phyloP scores from a whole-genome alignment of 192 early-diverging fungal species.

The Polychytrium aggregatum region DNA sequence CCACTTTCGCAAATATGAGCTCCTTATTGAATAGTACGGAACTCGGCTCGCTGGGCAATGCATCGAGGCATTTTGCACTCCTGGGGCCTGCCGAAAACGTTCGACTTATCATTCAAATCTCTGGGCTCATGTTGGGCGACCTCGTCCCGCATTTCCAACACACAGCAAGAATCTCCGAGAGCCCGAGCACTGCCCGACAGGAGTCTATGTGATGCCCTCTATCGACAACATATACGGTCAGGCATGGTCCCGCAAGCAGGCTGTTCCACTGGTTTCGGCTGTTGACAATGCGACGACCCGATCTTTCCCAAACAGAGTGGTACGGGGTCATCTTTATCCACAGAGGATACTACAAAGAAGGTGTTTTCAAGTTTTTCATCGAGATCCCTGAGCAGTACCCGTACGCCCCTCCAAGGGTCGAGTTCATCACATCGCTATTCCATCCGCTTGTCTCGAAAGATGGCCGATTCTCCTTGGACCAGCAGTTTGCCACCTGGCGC shows the following conservation, averaged over 20 bases:
- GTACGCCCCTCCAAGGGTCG: slow-evolving; percentile 51
- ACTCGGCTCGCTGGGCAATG: background rate
- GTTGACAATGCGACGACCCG: background rate
- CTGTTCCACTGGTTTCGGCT: slow-evolving; percentile 7
- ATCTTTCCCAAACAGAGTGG: slow-evolving; percentile 45
- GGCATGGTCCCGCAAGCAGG: background rate
- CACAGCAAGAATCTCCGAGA: slow-evolving; percentile 60
- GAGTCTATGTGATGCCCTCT: slow-evolving; percentile 80
- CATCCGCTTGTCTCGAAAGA: slow-evolving; percentile 74
- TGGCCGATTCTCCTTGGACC: slow-evolving; percentile 50
- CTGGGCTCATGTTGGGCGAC: background rate
- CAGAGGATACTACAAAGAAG: slow-evolving; percentile 80
- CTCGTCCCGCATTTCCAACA: background rate
- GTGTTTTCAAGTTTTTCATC: slow-evolving; percentile 80
- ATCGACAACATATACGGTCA: slow-evolving; percentile 50
- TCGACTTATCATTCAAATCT: background rate
- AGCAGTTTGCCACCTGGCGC: slow-evolving; percentile 74
- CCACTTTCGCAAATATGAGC: slow-evolving; percentile 47
- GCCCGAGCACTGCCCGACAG: slow-evolving; percentile 71
- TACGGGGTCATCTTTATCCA: slow-evolving; percentile 79
- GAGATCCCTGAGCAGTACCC: slow-evolving; percentile 73
- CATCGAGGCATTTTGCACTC: background rate
- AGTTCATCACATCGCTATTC: slow-evolving; percentile 64
- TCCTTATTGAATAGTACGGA: slow-evolving; percentile 61
- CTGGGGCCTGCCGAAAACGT: background rate